phyloP scores from a whole-genome alignment of 1,284 basidiomycete genomes.

The Vanrija sp. region DNA sequence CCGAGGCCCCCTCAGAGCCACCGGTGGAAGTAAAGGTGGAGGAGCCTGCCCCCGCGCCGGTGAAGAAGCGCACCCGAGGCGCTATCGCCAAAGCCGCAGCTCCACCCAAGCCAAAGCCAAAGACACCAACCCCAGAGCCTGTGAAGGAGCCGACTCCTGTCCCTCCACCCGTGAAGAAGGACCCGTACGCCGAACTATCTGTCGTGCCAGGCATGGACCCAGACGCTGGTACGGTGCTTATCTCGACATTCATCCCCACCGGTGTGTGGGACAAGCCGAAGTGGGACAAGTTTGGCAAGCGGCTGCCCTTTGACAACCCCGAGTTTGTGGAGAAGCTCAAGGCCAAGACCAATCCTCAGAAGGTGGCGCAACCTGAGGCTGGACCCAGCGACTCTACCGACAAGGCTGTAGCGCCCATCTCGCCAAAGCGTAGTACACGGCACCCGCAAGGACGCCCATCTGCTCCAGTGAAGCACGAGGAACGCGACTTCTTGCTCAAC shows the following conservation, averaged over 20 bases:
- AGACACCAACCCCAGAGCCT: constrained; percentile 4
- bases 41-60: neutral
- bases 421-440: neutral
- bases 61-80: constrained; percentile 17
- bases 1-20: neutral
- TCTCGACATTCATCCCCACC: constrained; percentile 33
- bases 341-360: neutral
- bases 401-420: neutral
- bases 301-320: constrained; percentile 36
- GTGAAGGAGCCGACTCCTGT: constrained; percentile 4
- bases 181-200: constrained; percentile 14
- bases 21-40: neutral
- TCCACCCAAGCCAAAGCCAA: constrained; percentile 6
- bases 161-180: constrained; percentile 4
- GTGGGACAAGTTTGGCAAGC: constrained; percentile 25
- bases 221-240: constrained; percentile 29
- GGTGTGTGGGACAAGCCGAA: constrained; percentile 28
- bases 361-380: neutral
- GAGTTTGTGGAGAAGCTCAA: constrained; percentile 18
- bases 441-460: neutral
- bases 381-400: neutral
- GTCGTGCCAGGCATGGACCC: constrained; percentile 28
- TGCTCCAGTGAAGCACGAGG: neutral
- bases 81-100: constrained; percentile 13
- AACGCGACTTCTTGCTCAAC: constrained; percentile 26